phyloP scores from a whole-genome alignment of 768 basidiomycete genomes.

The Imleria badia region DNA sequence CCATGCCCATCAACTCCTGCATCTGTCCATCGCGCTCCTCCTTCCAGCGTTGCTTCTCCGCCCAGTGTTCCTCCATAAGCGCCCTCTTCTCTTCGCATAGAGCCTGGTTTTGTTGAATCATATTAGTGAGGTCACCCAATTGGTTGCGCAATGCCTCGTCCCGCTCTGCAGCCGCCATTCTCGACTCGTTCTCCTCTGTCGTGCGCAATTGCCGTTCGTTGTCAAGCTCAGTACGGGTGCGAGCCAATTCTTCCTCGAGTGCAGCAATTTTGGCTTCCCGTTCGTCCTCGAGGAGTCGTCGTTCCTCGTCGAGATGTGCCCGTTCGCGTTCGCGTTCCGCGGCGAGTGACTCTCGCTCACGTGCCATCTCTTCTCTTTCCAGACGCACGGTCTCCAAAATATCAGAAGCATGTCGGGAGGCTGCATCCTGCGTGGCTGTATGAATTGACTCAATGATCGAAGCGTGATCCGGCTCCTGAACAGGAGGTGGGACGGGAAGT shows the following conservation, averaged over 20 bases:
- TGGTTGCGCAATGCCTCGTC: constrained; percentile 61
- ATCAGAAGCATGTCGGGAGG: constrained; percentile 54
- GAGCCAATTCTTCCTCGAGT: constrained; percentile 63
- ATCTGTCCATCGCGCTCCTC: constrained; percentile 57
- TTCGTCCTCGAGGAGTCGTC: constrained; percentile 45
- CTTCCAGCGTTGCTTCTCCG: constrained; percentile 58
- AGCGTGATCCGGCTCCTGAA: constrained; percentile 24
- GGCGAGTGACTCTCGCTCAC: constrained; percentile 52
- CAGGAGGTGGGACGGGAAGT: constrained; percentile 20
- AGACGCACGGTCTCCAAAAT: constrained; percentile 56
- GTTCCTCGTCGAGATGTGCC: constrained; percentile 50
- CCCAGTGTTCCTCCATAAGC: constrained; percentile 59
- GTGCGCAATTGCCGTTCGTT: constrained; percentile 57
- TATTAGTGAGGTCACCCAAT: constrained; percentile 67
- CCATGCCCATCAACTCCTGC: constrained; percentile 59
- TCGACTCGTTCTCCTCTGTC: constrained; percentile 60
- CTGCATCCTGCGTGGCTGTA: constrained; percentile 51
- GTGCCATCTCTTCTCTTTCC: constrained; percentile 59
- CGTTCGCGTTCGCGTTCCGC: constrained; percentile 55
- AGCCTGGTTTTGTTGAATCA: constrained; percentile 67
- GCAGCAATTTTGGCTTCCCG: constrained; percentile 54
- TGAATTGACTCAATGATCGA: constrained; percentile 39
- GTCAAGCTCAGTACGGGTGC: constrained; percentile 58
- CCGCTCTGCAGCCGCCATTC: constrained; percentile 61
- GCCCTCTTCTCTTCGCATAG: constrained; percentile 59